Conservation (phyloP, 2,329 filamentous ascomycete species). For the Huntiella moniliformis region DNA sequence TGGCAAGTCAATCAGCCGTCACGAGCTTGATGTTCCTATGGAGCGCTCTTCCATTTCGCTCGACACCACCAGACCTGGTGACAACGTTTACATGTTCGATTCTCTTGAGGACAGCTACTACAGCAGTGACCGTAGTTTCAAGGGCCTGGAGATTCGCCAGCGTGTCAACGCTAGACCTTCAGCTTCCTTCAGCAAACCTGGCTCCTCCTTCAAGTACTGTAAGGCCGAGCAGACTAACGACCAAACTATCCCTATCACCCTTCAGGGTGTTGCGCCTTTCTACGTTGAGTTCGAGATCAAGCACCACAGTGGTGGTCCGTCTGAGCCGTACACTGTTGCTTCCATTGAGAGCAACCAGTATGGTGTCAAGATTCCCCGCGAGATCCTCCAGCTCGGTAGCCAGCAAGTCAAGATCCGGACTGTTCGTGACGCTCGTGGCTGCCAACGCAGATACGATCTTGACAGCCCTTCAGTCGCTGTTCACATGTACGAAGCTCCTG, state of each 20-base stretch:
- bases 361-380: constrained; percentile 66
- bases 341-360: constrained; percentile 59
- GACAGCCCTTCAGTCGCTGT: constrained; percentile 67
- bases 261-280: constrained; percentile 75
- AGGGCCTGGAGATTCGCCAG: constrained; percentile 55
- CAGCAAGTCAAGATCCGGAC: constrained; percentile 79
- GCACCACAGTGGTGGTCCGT: constrained; percentile 62
- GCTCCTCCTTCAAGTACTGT: constrained; percentile 91
- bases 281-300: constrained; percentile 83
- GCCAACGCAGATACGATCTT: constrained; percentile 56
- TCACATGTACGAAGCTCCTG: constrained; percentile 80
- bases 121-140: constrained; percentile 48
- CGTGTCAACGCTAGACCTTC: constrained; percentile 68
- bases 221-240: constrained; percentile 64
- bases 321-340: constrained; percentile 65
- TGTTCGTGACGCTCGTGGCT: constrained; percentile 72
- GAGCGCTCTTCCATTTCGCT: constrained; percentile 62
- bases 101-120: constrained; percentile 76
- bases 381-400: constrained; percentile 69
- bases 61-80: constrained; percentile 67
- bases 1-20: constrained; percentile 43
- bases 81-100: constrained; percentile 72
- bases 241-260: constrained; percentile 70
- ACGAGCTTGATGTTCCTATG: constrained; percentile 58
- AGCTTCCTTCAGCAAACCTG: constrained; percentile 65